These are phyloP conservation scores for Pyrenochaeta sp. DNA, from an alignment of 2,329 filamentous ascomycete species.

Conservation along the genomic window DNA sequence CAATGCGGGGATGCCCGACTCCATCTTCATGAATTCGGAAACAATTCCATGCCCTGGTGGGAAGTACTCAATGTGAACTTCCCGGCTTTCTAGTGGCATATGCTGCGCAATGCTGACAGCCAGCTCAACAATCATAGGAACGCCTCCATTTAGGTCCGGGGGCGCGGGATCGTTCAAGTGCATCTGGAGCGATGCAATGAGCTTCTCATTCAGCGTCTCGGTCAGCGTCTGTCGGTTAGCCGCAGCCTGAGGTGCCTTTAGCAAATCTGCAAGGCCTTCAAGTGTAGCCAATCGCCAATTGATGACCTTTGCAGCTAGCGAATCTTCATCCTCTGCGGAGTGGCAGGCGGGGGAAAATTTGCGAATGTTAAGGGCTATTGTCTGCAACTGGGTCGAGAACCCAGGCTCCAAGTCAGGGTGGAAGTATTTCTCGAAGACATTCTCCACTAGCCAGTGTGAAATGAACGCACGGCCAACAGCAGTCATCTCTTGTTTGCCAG, in stretches of 20 bases:
- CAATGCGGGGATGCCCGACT: constrained; percentile 63
- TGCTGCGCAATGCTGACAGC: constrained; percentile 86
- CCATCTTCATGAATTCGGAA: constrained; percentile 83
- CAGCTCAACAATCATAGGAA: constrained; percentile 91
- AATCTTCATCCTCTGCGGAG: constrained; percentile 88
- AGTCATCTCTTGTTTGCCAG: constrained; percentile 97
- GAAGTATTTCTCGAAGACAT: constrained; percentile 91
- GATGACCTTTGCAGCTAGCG: constrained; percentile 84
- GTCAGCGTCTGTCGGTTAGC: constrained; percentile 70
- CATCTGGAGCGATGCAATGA: constrained; percentile 75
- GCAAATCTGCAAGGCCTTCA: constrained; percentile 80
- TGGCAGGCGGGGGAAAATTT: constrained; percentile 75
- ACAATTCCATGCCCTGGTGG: constrained; percentile 76
- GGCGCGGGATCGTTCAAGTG: constrained; percentile 80
- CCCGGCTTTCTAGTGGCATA: constrained; percentile 87
- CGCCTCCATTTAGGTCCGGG: constrained; percentile 83
- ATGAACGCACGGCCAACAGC: constrained; percentile 90
- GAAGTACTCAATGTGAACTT: constrained; percentile 88
- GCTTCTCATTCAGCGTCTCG: constrained; percentile 68
- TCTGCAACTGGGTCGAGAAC: constrained; percentile 81
- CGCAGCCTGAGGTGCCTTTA: constrained; percentile 71
- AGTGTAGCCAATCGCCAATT: constrained; percentile 94
- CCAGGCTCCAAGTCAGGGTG: constrained; percentile 83
- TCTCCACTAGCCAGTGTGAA: constrained; percentile 87
- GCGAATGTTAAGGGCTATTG: constrained; percentile 87